A percentile compares a stretch with the other conserved stretches of the same genome.
These are phyloP conservation scores for Cercospora beticola DNA, from an alignment of 2,329 filamentous ascomycete genomes.

Conservation along the genomic window DNA sequence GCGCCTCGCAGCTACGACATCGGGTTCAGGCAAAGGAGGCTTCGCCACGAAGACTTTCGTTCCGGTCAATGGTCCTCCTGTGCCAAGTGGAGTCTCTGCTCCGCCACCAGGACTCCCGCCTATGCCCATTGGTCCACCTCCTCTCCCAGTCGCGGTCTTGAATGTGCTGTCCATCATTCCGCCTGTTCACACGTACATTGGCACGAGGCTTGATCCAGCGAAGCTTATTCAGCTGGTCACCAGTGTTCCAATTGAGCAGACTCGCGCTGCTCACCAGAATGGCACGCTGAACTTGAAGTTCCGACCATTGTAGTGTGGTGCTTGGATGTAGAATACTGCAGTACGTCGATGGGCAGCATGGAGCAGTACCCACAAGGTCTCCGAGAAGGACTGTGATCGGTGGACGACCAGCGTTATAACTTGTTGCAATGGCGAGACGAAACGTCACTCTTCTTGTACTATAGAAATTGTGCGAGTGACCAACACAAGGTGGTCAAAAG, in stretches of 20 bases:
- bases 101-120: constrained; percentile 42
- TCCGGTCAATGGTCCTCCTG: constrained; percentile 50
- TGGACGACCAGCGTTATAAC: background rate
- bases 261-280: constrained; percentile 4
- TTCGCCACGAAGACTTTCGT: constrained; percentile 38
- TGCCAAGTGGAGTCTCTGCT: constrained; percentile 67
- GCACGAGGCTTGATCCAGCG: constrained; percentile 64
- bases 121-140: constrained; percentile 72
- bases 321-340: background rate
- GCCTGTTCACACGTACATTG: constrained; percentile 66
- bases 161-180: constrained; percentile 60
- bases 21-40: constrained; percentile 30
- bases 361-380: background rate
- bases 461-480: background rate
- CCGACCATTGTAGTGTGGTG: background rate
- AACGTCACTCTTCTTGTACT: background rate
- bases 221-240: constrained; percentile 73
- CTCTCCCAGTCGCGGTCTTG: constrained; percentile 68
- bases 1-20: constrained; percentile 52
- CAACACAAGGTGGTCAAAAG: background rate
- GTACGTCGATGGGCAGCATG: background rate
- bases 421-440: background rate
- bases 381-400: background rate
- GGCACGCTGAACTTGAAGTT: constrained; percentile 2
- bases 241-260: constrained; percentile 50